Percentiles rank a stretch among this genome's conserved stretches.
These are phyloP conservation scores for Breviolum minutum DNA, from an alignment of 73 alveolate species.

Conservation along the genomic window DNA sequence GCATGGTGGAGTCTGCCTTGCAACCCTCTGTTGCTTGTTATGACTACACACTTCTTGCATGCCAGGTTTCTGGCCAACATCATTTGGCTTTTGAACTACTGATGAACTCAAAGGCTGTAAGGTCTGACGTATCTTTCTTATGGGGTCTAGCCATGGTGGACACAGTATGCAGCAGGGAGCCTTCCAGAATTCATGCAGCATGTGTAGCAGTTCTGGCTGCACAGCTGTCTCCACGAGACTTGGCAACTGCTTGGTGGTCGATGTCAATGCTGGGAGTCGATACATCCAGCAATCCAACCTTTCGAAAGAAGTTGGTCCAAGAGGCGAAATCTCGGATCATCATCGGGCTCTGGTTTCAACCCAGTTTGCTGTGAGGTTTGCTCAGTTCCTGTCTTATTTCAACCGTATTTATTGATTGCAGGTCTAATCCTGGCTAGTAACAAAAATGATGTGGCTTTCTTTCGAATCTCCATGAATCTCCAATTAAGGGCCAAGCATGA, in stretches of 20 bases:
- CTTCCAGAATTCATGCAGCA: constrained; percentile 30
- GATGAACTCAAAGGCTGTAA: background rate
- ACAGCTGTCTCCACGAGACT: background rate
- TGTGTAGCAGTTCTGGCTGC: constrained; percentile 12
- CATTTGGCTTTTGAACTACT: constrained; percentile 15
- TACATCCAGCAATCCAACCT: background rate
- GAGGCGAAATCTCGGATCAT: background rate
- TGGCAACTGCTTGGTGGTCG: constrained; percentile 55
- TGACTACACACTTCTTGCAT: constrained; percentile 55
- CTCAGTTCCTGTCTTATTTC: too few relatives aligned
- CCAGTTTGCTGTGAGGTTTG: too few relatives aligned
- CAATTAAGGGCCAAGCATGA: too few relatives aligned
- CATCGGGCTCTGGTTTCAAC: too few relatives aligned
- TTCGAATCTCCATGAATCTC: too few relatives aligned
- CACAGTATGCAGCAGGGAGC: background rate
- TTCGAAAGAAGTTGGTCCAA: background rate
- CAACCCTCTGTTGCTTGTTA: constrained; percentile 47
- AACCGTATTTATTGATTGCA: too few relatives aligned
- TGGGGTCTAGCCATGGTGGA: constrained; percentile 37
- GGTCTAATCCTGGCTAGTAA: too few relatives aligned
- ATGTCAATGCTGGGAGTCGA: constrained; percentile 16
- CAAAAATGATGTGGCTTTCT: too few relatives aligned
- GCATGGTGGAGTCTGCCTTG: constrained; percentile 4
- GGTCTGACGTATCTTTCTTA: background rate
- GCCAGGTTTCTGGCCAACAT: background rate